These are phyloP conservation scores for Cladosporium phlei DNA, from an alignment of 2,329 filamentous ascomycete genomes.

Conservation along the genomic window DNA sequence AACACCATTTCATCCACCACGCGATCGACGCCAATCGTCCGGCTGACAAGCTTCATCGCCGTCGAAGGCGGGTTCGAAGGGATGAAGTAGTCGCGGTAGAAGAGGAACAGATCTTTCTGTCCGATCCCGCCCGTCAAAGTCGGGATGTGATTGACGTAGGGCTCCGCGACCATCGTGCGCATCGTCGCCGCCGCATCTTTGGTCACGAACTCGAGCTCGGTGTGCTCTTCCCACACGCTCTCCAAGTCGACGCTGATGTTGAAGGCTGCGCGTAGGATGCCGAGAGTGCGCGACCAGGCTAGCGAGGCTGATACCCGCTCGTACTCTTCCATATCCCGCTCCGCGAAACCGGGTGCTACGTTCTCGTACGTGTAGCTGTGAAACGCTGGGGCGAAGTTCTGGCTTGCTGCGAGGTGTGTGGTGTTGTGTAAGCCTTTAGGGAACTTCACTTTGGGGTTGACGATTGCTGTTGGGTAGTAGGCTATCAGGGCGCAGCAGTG, in stretches of 20 bases:
- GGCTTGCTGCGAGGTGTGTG: conserved; percentile 38
- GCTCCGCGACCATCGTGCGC: conserved; percentile 27
- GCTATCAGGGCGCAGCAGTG: conserved; percentile 38
- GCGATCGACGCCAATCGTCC: conserved; percentile 53
- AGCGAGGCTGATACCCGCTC: conserved; percentile 39
- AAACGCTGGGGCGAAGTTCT: conserved; percentile 35
- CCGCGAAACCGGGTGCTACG: conserved; percentile 39
- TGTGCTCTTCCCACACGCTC: conserved; percentile 34
- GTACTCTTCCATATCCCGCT: conserved; percentile 36
- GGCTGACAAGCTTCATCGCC: conserved; percentile 49
- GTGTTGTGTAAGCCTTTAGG: conserved; percentile 31
- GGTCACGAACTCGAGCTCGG: conserved; percentile 20
- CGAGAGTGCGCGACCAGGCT: conserved; percentile 40
- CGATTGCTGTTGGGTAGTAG: conserved; percentile 40
- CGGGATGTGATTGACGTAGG: conserved; percentile 36
- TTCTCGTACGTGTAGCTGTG: conserved; percentile 37
- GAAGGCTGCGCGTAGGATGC: conserved; percentile 30
- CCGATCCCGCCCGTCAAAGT: conserved; percentile 43
- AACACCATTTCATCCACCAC: conserved; percentile 57
- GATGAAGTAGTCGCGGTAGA: conserved; percentile 56
- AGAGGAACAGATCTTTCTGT: conserved; percentile 40
- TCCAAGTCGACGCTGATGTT: conserved; percentile 30
- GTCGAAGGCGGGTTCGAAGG: conserved; percentile 50
- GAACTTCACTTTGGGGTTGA: conserved; percentile 35
- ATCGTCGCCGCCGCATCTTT: conserved; percentile 29